These are phyloP conservation scores for Barnettozyma siamensis DNA, from an alignment of 805 yeast genomes.

Conservation along the genomic window DNA sequence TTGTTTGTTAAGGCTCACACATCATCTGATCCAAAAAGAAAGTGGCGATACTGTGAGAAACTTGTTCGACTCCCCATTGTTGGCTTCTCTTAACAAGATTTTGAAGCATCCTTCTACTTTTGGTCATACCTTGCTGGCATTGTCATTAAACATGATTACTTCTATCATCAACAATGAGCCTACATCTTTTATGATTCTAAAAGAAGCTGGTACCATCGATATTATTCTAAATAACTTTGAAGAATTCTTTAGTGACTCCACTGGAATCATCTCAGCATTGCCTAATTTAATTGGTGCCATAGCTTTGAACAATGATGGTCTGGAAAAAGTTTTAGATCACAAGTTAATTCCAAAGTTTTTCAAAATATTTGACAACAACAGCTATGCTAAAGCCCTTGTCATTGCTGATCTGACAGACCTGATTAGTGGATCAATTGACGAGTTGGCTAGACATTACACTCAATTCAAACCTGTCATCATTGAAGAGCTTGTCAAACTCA, in stretches of 20 bases:
- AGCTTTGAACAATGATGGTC: constrained; percentile 69
- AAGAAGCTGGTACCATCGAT: constrained; percentile 71
- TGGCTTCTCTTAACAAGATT: constrained; percentile 54
- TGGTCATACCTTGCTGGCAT: constrained; percentile 60
- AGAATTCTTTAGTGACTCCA: constrained; percentile 48
- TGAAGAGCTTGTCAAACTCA: constrained; percentile 39
- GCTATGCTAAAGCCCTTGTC: constrained; percentile 49
- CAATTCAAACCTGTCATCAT: constrained; percentile 56
- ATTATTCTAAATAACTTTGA: constrained; percentile 54
- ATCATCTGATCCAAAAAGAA: constrained; percentile 61
- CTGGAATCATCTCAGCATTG: constrained; percentile 52
- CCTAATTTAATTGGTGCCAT: constrained; percentile 81
- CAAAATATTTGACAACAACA: constrained; percentile 44
- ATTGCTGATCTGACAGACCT: constrained; percentile 46
- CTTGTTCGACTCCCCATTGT: constrained; percentile 77
- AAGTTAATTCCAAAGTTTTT: constrained; percentile 38
- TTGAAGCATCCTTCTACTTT: constrained; percentile 51
- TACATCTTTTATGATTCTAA: constrained; percentile 73
- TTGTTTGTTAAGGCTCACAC: constrained; percentile 56
- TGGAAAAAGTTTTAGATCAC: constrained; percentile 44
- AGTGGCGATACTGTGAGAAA: constrained; percentile 82
- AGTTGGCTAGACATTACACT: constrained; percentile 78
- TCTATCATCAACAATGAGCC: constrained; percentile 85
- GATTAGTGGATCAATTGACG: constrained; percentile 70
- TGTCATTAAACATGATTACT: constrained; percentile 57